A percentile compares a stretch with the other conserved stretches of the same genome.
phyloP scores from a whole-genome alignment of 805 yeast genomes.

The Candida gorgasii region DNA sequence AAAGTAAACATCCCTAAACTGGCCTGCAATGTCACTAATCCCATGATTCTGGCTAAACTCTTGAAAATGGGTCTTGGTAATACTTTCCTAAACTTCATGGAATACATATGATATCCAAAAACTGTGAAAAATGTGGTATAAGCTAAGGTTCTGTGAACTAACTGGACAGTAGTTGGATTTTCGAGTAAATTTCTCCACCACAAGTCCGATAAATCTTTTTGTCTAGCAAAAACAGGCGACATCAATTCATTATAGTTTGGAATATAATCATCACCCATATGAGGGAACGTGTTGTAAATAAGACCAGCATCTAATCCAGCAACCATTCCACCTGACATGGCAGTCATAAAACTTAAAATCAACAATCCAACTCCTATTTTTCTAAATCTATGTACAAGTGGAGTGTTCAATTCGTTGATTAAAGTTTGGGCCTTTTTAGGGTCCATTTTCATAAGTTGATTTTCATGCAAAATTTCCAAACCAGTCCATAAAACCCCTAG shows the following conservation, averaged over 20 bases:
- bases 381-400: conserved; percentile 60
- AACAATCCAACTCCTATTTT: conserved; percentile 56
- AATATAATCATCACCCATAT: conserved; percentile 83
- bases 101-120: conserved; percentile 69
- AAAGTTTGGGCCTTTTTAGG: conserved; percentile 54
- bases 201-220: conserved; percentile 66
- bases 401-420: conserved; percentile 61
- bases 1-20: conserved; percentile 84
- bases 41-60: conserved; percentile 70
- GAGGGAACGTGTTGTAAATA: conserved; percentile 94
- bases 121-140: conserved; percentile 73
- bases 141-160: conserved; percentile 86
- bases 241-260: conserved; percentile 81
- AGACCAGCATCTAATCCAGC: conserved; percentile 98
- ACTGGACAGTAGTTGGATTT: conserved; percentile 94
- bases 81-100: conserved; percentile 52
- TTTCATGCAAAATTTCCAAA: conserved; percentile 74
- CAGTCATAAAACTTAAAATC: conserved; percentile 77
- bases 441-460: conserved; percentile 56
- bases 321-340: conserved; percentile 97
- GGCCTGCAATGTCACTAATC: conserved; percentile 80
- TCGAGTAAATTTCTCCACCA: conserved; percentile 93
- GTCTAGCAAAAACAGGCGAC: conserved; percentile 70
- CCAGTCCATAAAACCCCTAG: conserved; percentile 92
- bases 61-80: conserved; percentile 57